These are phyloP conservation scores for Neofusicoccum cordaticola DNA, from an alignment of 2,329 filamentous ascomycete species.

Conservation along the genomic window DNA sequence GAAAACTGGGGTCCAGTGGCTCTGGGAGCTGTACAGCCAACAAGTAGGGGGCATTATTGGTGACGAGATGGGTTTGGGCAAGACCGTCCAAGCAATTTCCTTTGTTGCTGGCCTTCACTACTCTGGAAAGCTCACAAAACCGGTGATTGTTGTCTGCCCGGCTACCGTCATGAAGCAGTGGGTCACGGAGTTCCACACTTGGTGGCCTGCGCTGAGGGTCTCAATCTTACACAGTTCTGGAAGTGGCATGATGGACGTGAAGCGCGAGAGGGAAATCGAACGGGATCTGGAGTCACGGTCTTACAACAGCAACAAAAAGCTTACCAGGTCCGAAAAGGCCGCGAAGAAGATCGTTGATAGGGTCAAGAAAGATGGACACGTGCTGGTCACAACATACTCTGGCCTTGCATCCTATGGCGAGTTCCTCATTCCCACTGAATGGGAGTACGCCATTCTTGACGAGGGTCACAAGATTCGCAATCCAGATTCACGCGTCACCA, in stretches of 20 bases:
- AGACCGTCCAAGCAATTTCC: slow-evolving; percentile 78
- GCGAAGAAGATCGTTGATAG: slow-evolving; percentile 79
- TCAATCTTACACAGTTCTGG: slow-evolving; percentile 94
- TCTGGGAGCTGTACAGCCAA: slow-evolving; percentile 87
- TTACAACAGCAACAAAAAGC: slow-evolving; percentile 17
- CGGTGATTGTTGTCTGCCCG: slow-evolving; percentile 87
- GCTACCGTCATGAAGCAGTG: slow-evolving; percentile 95
- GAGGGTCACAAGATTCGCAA: slow-evolving; percentile 99
- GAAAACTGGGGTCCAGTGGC: slow-evolving; percentile 94
- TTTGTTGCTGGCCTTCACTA: slow-evolving; percentile 91
- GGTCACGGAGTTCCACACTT: slow-evolving; percentile 97
- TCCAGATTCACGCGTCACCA: slow-evolving; percentile 89
- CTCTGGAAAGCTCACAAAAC: slow-evolving; percentile 78
- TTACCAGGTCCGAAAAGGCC: slow-evolving; percentile 61
- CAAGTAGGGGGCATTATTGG: slow-evolving; percentile 91
- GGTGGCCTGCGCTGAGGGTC: slow-evolving; percentile 98
- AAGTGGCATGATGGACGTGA: slow-evolving; percentile 88
- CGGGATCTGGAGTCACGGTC: slow-evolving; percentile 51
- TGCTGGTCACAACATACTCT: slow-evolving; percentile 92
- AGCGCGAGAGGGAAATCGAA: slow-evolving; percentile 60
- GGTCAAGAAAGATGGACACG: slow-evolving; percentile 80
- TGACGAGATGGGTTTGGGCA: slow-evolving; percentile 98
- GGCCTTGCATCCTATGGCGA: slow-evolving; percentile 91
- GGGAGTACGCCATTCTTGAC: slow-evolving; percentile 91
- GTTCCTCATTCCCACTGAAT: slow-evolving; percentile 76